Evolutionary conservation across 441 rosid genomes (phyloP), one percentile per base, ranked within the genome.

Genomic region (Pelargonium australe): DNA sequence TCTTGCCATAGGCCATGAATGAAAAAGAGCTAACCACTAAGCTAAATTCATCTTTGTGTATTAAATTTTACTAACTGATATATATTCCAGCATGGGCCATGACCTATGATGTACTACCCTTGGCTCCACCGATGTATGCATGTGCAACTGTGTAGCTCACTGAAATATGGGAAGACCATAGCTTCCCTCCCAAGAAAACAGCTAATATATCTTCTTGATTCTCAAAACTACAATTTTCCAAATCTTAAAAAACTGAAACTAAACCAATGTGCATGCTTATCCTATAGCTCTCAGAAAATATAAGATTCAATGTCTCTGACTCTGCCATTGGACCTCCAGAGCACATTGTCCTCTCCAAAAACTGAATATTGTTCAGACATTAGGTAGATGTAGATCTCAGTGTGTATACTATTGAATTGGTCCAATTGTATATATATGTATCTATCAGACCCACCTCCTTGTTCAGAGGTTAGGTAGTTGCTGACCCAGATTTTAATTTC

Each of bases 391-490:
- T 43, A 11, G 47, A 47, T 12, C 28, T 25, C 28, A 25, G 28
- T 25, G 28, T 25, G 28, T 25, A 25, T 25, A 25, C 2, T 25
- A 47, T 47, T 47, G 53, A 47, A 9, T 47, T 10, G 53, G 53
- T 47, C 53, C 53, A 47, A 11, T 11, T 10, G 11, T 10, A 9
- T 10, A 9, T 47, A 47, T 47, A n/a, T 9, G 13, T n/a, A 10
- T 25, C 28, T 25, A 25, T 25, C 28, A 47, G 53, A 47, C 53
- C 53, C 53, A 47, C 53, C 53, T 47, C 11, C 13, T 47, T 47
- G 53, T n/a, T 47, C 53, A 47, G 53, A 47, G 53, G 53, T 47
- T 47, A 47, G 53, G 53, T 47, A 47, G 53, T 47, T 47, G 53
- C 53, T 47, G 53, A 47, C n/a, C 53, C 11, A 11, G n/a, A 9